Base-by-base conservation (phyloP, 2,329 filamentous ascomycete genomes). In the Biscogniauxia mediterranea region DNA sequence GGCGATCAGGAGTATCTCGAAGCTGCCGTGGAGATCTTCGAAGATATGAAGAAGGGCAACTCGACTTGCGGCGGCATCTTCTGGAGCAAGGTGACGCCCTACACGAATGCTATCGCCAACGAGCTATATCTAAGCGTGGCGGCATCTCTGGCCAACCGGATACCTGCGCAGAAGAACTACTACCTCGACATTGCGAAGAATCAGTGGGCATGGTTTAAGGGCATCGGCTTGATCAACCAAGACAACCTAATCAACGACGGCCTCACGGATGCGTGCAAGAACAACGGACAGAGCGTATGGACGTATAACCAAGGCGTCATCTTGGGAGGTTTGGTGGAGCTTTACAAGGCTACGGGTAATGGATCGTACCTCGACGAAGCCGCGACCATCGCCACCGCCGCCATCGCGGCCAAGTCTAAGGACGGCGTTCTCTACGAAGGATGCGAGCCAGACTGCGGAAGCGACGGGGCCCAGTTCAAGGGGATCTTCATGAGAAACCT, bases 401-500 rank as follows among this genome's bases (percentile, higher is more conserved):
- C 82, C 20, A 83, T 86, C 52, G 67, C 64, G 2, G 68, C 72
- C 1, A 69, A 85, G 7, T 75, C 79, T 50, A 61, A 61, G 1
- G 74, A 80, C 52, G 79, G 81, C 15, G 78, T 87, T 49, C 75
- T 88, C 1, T 79, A 78, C 61, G 85, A 88, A 61, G 69, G 70
- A 21, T 87, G 85, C 65, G 85, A 87, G 66, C 78, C 81, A 1
- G 70, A 77, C 61, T 85, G 82, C 56, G 79, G 79, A 23, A 71
- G 64, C 11, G 83, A 87, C 64, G 83, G 80, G 0, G 77, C 79
- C 1, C 85, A 89, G 68, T 92, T 92, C 79, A 92, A 91, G 72
- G 89, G 89, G 9, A 78, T 91, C 23, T 90, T 91, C 66, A 81
- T 85, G 59, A 81, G 89, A 4, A 90, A 89, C 66, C 73, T 91